Evolutionary conservation across 345 rosid species (phyloP).

Genomic region (Citrus maxima): DNA sequence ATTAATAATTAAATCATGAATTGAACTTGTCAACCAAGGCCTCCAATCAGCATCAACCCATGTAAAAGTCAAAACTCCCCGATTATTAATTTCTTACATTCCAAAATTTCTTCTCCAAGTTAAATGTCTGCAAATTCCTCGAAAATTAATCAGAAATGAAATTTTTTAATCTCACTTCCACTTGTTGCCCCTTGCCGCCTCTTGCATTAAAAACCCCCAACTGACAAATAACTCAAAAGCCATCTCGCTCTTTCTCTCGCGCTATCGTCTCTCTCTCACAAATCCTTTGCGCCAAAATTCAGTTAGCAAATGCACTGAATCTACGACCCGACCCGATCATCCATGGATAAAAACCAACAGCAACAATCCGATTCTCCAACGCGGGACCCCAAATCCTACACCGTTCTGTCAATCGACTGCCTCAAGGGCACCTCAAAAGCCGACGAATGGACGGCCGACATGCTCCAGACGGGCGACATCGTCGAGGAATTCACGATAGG

Average conservation of each 20-base stretch:
- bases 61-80: background rate
- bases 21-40: background rate
- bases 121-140: background rate
- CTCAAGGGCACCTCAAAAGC: constrained; percentile 84
- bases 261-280: background rate
- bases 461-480: constrained; percentile 96
- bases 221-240: background rate
- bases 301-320: background rate
- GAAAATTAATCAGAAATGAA: background rate
- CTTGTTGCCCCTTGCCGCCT: background rate
- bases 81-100: too few relatives aligned
- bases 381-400: constrained; percentile 29
- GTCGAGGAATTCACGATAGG: constrained; percentile 87
- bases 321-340: constrained; percentile 13
- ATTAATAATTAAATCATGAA: background rate
- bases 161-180: background rate
- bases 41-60: background rate
- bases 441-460: constrained; percentile 95
- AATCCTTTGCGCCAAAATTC: background rate
- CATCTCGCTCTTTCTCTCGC: background rate
- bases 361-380: constrained; percentile 31
- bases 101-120: background rate
- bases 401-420: constrained; percentile 79
- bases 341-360: constrained; percentile 44
- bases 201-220: background rate